Base-by-base conservation (phyloP, 176 grass and related monocot genomes). In the Carex littledalei region DNA sequence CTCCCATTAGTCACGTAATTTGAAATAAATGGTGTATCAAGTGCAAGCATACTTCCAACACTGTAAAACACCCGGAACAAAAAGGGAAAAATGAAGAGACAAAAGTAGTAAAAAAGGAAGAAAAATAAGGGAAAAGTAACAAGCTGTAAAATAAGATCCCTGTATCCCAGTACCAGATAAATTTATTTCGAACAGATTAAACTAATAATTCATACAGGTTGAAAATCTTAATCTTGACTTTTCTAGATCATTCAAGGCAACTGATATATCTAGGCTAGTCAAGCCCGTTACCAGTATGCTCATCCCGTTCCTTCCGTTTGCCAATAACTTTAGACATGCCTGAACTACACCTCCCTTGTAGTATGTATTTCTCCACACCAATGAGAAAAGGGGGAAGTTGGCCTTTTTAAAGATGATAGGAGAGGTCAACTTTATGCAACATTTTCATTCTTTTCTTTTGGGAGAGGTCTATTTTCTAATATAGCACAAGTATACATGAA, bases 31-130 rank as follows among this genome's bases (percentile, higher is more conserved):
- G 95, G 95, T 74, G 78, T 94, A 80, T 98, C 92, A 63, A 98
- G 79, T 69, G 92, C 95, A 91, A 98, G 89, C 92, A 94, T 98
- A 86, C 91, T 94, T 90, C 92, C 91, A 56, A 91, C 84, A 93
- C 95, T 98, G 89, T 80, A 91, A 94, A 84, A 84, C 21, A 79
- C 76, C 56, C 22, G 18, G 14, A 49, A 54, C 10, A 24, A 6
- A 53, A 50, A 54, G 18, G 1, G 15, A 2, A 3, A 56, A 78
- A 78, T 78, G 22, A 78, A 78, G 22, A 77, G 73, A 29, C 21
- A 54, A 15, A 76, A 29, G 73, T 56, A 17, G 6, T 55, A 18
- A 52, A 47, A 11, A 72, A 26, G 18, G 11, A 71, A 43, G 62
- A 65, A 24, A 47, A 74, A 26, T 26, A 76, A 17, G 29, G 65